Conservation (phyloP, 768 basidiomycete genomes). For the Trametes gibbosa region DNA sequence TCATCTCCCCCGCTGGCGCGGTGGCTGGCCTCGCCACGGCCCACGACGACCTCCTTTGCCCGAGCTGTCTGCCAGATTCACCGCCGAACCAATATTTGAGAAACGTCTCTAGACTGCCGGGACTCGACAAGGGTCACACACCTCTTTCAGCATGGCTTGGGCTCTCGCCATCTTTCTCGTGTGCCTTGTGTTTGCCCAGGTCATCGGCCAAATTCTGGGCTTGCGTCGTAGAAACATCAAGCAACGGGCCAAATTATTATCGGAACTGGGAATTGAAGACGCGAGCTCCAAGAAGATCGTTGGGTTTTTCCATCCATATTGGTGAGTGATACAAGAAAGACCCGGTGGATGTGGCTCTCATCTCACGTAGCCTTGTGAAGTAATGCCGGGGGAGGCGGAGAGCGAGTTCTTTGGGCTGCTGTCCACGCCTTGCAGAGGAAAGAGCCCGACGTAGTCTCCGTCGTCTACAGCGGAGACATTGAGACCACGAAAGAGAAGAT, state of each 20-base stretch:
- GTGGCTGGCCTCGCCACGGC: background rate
- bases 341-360: slow-evolving; percentile 18
- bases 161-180: background rate
- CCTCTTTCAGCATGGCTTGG: slow-evolving; percentile 3
- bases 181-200: background rate
- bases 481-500: slow-evolving; percentile 81
- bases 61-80: no score
- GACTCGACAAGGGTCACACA: background rate
- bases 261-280: background rate
- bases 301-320: slow-evolving; percentile 96
- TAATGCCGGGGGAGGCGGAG: slow-evolving; percentile 96
- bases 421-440: slow-evolving; percentile 71
- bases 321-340: slow-evolving; percentile 47
- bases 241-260: background rate
- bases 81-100: background rate
- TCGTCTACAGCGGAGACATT: slow-evolving; percentile 89
- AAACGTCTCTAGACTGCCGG: no score
- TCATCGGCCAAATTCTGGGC: slow-evolving; percentile 4
- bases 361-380: slow-evolving; percentile 39
- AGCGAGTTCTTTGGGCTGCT: slow-evolving; percentile 93
- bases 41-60: no score
- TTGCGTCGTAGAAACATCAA: slow-evolving; percentile 9
- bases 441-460: slow-evolving; percentile 60
- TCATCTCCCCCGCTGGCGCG: slow-evolving; percentile 1
- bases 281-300: slow-evolving; percentile 42